Conservation (phyloP, 441 rosid species). For the Adansonia rubrostipa region DNA sequence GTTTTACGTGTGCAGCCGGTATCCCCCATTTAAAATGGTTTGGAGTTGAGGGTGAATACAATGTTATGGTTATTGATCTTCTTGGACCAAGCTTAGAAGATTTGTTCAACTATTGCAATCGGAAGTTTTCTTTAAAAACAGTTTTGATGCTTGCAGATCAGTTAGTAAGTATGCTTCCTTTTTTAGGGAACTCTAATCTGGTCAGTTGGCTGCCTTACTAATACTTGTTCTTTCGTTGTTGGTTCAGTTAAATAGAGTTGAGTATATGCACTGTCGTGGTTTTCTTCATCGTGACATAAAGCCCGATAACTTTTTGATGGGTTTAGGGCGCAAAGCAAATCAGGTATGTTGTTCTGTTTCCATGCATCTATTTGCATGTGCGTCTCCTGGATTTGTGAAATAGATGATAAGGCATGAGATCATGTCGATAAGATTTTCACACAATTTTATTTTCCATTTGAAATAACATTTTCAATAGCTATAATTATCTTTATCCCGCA, state of each 20-base stretch:
- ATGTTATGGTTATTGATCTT: conserved; percentile 76
- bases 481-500: not conserved
- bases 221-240: conserved; percentile 1
- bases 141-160: conserved; percentile 84
- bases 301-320: conserved; percentile 85
- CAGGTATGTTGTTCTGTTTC: conserved; percentile 46
- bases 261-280: conserved; percentile 80
- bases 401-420: not conserved
- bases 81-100: conserved; percentile 82
- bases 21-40: conserved; percentile 79
- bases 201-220: not conserved
- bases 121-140: conserved; percentile 63
- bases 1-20: conserved; percentile 46
- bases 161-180: conserved; percentile 49
- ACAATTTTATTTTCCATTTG: not conserved
- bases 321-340: conserved; percentile 82
- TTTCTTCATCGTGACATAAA: conserved; percentile 86
- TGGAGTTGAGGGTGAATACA: conserved; percentile 70
- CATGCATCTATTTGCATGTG: not conserved
- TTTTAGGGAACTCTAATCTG: not conserved
- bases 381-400: not conserved
- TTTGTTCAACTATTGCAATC: conserved; percentile 68
- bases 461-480: not conserved
- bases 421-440: not conserved
- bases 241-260: conserved; percentile 66